A percentile compares a stretch with the other conserved stretches of the same genome.
Conservation (phyloP, 306 rosid species). For the Vigna nakashimae region DNA sequence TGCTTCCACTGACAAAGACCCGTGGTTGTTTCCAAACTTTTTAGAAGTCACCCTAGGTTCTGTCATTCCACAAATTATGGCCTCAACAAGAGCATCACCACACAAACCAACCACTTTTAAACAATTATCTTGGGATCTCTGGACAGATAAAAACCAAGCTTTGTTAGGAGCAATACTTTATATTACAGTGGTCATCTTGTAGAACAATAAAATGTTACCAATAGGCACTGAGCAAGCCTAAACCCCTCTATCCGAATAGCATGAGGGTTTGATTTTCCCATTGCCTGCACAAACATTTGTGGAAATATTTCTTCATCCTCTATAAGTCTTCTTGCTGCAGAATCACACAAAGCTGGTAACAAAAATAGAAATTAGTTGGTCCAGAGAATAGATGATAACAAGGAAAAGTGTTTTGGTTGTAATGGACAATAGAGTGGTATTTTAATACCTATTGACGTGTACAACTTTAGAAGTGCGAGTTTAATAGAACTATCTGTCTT, state of each 20-base stretch:
- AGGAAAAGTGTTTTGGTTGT: neutral
- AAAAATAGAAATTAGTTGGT: constrained; percentile 41
- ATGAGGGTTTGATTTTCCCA: constrained; percentile 66
- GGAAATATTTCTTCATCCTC: constrained; percentile 66
- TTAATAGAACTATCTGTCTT: constrained; percentile 50
- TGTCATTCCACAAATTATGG: constrained; percentile 69
- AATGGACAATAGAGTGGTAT: neutral
- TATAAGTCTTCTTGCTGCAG: constrained; percentile 65
- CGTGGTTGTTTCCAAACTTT: constrained; percentile 53
- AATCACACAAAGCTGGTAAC: constrained; percentile 78
- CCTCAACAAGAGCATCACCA: constrained; percentile 74
- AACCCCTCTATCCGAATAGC: constrained; percentile 74
- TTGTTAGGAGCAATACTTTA: constrained; percentile 32
- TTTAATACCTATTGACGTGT: constrained; percentile 80
- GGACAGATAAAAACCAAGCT: constrained; percentile 49
- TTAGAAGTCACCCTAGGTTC: constrained; percentile 49
- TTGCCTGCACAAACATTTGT: constrained; percentile 65
- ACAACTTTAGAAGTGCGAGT: constrained; percentile 73
- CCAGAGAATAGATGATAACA: constrained; percentile 24
- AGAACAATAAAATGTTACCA: constrained; percentile 55
- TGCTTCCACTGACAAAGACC: constrained; percentile 69
- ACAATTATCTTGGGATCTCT: constrained; percentile 66
- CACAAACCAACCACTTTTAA: constrained; percentile 54
- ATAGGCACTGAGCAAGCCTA: constrained; percentile 77
- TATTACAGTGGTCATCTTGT: constrained; percentile 15